Evolutionary conservation across 2,329 filamentous ascomycete species (phyloP).

Genomic region (Sordariomycetes sp.): DNA sequence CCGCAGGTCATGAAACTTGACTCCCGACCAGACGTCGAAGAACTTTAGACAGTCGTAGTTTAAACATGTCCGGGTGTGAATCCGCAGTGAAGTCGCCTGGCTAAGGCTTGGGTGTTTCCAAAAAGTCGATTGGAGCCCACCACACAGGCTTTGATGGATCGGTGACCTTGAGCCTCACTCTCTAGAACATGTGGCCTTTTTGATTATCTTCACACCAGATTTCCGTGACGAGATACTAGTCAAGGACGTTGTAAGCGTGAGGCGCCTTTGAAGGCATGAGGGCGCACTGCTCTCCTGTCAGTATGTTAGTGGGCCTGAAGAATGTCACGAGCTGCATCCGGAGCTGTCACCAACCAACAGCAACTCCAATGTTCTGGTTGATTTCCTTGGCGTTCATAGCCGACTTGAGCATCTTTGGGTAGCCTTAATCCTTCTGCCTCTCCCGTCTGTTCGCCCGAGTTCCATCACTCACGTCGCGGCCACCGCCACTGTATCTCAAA

Average conservation of each 20-base stretch:
- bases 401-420: constrained; percentile 10
- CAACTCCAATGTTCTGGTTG: constrained; percentile 21
- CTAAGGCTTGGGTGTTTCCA: constrained; percentile 14
- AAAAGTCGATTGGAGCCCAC: constrained; percentile 34
- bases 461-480: neutral
- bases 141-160: constrained; percentile 26
- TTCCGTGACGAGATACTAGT: constrained; percentile 54
- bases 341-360: constrained; percentile 20
- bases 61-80: constrained; percentile 14
- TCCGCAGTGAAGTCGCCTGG: constrained; percentile 15
- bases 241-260: constrained; percentile 51
- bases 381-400: constrained; percentile 40
- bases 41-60: constrained; percentile 9
- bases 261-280: constrained; percentile 34
- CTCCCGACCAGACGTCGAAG: constrained; percentile 19
- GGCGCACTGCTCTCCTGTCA: constrained; percentile 33
- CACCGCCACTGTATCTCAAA: constrained; percentile 9
- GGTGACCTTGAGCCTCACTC: constrained; percentile 54
- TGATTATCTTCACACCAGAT: constrained; percentile 50
- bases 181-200: constrained; percentile 24
- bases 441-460: constrained; percentile 6
- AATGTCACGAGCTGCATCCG: neutral
- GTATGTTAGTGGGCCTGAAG: neutral
- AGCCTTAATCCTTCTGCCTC: constrained; percentile 9
- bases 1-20: constrained; percentile 17